Conservation (phyloP, 257 asterid genomes). For the Fraxinus cuspidata region DNA sequence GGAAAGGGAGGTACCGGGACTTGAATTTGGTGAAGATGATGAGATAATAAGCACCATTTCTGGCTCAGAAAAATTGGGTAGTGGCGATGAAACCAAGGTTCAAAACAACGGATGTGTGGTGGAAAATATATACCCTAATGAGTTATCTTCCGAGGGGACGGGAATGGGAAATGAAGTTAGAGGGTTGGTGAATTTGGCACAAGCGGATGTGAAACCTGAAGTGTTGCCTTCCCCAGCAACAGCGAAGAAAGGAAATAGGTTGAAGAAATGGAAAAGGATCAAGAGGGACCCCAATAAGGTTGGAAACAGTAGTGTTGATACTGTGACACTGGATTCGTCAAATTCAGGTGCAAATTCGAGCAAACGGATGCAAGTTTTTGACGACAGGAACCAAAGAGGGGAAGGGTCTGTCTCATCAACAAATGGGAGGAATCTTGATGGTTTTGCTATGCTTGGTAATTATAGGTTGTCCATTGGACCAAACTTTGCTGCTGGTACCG, state of each 20-base stretch:
- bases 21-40: slow-evolving; percentile 39
- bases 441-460: slow-evolving; percentile 39
- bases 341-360: slow-evolving; percentile 28
- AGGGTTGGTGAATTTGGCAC: slow-evolving; percentile 2
- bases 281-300: slow-evolving; percentile 47
- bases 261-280: slow-evolving; percentile 86
- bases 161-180: slow-evolving; percentile 28
- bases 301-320: slow-evolving; percentile 35
- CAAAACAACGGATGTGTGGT: slow-evolving; percentile 37
- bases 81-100: slow-evolving; percentile 31
- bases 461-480: slow-evolving; percentile 34
- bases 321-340: slow-evolving; percentile 35
- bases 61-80: slow-evolving; percentile 22
- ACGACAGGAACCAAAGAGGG: slow-evolving; percentile 45
- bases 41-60: slow-evolving; percentile 26
- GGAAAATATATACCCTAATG: slow-evolving; percentile 8
- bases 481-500: slow-evolving; percentile 39
- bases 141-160: slow-evolving; percentile 24
- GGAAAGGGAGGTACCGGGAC: slow-evolving; percentile 37
- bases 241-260: slow-evolving; percentile 51
- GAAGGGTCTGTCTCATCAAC: slow-evolving; percentile 71
- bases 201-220: slow-evolving; percentile 13
- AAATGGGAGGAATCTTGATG: slow-evolving; percentile 52
- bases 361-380: slow-evolving; percentile 41
- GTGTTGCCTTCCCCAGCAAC: slow-evolving; percentile 16